These are phyloP conservation scores for Asterophora lycoperdoides DNA, from an alignment of 768 basidiomycete species.

Conservation along the genomic window DNA sequence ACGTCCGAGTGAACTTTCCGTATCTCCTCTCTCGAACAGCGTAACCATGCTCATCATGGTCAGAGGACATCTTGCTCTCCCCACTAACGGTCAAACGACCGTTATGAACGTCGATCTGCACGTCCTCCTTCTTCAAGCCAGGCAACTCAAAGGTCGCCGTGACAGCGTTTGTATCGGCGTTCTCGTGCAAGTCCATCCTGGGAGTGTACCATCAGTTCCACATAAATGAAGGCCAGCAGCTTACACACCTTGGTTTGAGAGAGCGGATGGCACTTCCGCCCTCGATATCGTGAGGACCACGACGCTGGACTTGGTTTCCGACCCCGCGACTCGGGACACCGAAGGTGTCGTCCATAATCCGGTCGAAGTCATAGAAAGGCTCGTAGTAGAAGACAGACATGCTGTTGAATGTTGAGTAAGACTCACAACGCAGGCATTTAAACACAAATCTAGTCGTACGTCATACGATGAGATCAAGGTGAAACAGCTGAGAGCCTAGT, in stretches of 20 bases:
- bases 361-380: slow-evolving; percentile 40
- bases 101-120: slow-evolving; percentile 44
- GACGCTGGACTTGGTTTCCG: slow-evolving; percentile 12
- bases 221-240: not conserved
- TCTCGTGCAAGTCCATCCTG: slow-evolving; percentile 49
- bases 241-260: slow-evolving; percentile 20
- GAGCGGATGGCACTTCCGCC: slow-evolving; percentile 8
- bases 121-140: slow-evolving; percentile 44
- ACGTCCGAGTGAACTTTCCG: slow-evolving; percentile 45
- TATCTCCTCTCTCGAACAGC: slow-evolving; percentile 42
- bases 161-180: slow-evolving; percentile 35
- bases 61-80: slow-evolving; percentile 29
- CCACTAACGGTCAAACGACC: slow-evolving; percentile 46
- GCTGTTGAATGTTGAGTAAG: not conserved
- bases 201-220: not conserved
- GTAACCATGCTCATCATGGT: slow-evolving; percentile 34
- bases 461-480: too few species aligned
- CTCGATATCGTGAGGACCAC: slow-evolving; percentile 5
- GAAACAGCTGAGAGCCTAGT: too few species aligned
- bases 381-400: slow-evolving; percentile 38
- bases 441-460: too few species aligned
- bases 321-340: slow-evolving; percentile 12
- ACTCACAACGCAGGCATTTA: not conserved
- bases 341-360: slow-evolving; percentile 40
- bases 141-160: slow-evolving; percentile 55